Conservation (phyloP, 345 rosid species). For the Eucalyptus leucophloia region DNA sequence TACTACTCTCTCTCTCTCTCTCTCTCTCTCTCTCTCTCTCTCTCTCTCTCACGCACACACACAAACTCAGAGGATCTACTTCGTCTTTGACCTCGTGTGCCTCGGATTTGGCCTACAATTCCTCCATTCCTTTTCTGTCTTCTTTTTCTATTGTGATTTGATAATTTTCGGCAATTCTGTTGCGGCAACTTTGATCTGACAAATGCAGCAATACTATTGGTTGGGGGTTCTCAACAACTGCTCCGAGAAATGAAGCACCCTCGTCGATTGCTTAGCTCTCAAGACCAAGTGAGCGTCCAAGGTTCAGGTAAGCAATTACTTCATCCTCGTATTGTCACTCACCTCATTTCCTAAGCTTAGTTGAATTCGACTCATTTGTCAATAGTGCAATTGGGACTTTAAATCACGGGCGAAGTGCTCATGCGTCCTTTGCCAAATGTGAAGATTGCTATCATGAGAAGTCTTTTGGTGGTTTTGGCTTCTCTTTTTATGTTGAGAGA, state of each 20-base stretch:
- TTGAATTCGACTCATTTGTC: too few relatives aligned
- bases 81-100: background rate
- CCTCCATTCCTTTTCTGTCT: background rate
- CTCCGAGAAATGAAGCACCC: slow-evolving; percentile 45
- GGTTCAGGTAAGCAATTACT: too few relatives aligned
- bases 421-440: too few relatives aligned
- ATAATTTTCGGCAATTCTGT: background rate
- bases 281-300: too few relatives aligned
- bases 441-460: too few relatives aligned
- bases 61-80: background rate
- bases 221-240: slow-evolving; percentile 57
- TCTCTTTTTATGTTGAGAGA: background rate
- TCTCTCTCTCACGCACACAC: background rate
- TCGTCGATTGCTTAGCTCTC: too few relatives aligned
- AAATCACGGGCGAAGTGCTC: too few relatives aligned
- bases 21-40: too few relatives aligned
- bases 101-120: background rate
- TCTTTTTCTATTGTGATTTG: background rate
- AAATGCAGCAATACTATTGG: slow-evolving; percentile 76
- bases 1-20: slow-evolving; percentile 25
- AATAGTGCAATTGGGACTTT: too few relatives aligned
- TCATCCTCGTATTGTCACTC: too few relatives aligned
- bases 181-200: slow-evolving; percentile 56
- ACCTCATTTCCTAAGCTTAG: too few relatives aligned
- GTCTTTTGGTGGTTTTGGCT: background rate